Percentiles rank a stretch among this genome's conserved stretches.
These are phyloP conservation scores for Deinandra increscens DNA, from an alignment of 129 eudicot genomes.

Conservation along the genomic window DNA sequence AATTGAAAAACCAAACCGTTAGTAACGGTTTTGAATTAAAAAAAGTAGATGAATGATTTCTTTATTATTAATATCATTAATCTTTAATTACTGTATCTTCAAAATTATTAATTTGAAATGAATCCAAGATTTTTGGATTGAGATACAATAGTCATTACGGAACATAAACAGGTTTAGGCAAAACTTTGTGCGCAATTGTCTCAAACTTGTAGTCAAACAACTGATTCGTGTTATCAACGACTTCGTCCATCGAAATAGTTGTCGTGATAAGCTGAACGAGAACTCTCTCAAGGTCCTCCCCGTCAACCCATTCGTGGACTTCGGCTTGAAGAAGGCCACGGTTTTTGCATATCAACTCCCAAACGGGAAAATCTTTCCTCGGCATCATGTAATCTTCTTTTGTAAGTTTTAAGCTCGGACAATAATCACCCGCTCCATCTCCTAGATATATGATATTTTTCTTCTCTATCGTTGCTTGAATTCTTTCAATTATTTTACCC, in stretches of 20 bases:
- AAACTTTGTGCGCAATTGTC: slow-evolving; percentile 42
- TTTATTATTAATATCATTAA: too few relatives aligned
- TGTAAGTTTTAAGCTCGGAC: slow-evolving; percentile 63
- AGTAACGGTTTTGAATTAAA: too few relatives aligned
- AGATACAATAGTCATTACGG: slow-evolving; percentile 21
- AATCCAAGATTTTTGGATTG: too few relatives aligned
- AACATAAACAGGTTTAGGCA: slow-evolving; percentile 50
- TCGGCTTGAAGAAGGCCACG: slow-evolving; percentile 41
- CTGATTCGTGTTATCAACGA: slow-evolving; percentile 1
- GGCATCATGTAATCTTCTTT: slow-evolving; percentile 75
- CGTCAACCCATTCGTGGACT: slow-evolving; percentile 65
- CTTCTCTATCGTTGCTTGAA: slow-evolving; percentile 45
- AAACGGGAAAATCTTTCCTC: slow-evolving; percentile 70
- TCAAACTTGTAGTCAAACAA: slow-evolving; percentile 54
- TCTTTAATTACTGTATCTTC: too few relatives aligned
- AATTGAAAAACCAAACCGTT: too few relatives aligned
- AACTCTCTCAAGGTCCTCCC: slow-evolving; percentile 51
- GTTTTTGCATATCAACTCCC: slow-evolving; percentile 76
- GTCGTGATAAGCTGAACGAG: slow-evolving; percentile 38
- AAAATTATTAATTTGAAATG: too few relatives aligned
- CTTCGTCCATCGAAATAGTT: slow-evolving; percentile 15
- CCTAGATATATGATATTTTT: slow-evolving; percentile 66
- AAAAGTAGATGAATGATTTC: too few relatives aligned
- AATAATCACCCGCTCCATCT: slow-evolving; percentile 80
- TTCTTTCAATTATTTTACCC: slow-evolving; percentile 43